Evolutionary conservation across 2,329 filamentous ascomycete species (phyloP).

Genomic region (Teratosphaeriaceae sp.): DNA sequence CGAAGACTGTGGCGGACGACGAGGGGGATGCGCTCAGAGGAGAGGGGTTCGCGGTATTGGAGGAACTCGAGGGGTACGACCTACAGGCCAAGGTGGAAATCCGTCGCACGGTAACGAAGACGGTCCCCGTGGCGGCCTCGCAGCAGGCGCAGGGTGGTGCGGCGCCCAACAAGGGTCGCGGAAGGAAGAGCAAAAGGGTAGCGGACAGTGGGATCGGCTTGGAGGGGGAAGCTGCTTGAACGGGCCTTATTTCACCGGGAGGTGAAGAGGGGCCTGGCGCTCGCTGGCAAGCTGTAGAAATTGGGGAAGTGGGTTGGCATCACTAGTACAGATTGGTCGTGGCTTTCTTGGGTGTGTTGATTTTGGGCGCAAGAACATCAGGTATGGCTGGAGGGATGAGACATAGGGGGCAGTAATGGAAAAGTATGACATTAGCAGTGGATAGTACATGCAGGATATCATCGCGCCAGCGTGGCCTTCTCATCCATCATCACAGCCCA

Average conservation of each 20-base stretch:
- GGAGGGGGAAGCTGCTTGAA: slow-evolving; percentile 2
- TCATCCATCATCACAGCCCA: too few species aligned
- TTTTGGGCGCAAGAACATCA: too few species aligned
- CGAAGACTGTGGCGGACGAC: slow-evolving; percentile 18
- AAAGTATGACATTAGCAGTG: too few species aligned
- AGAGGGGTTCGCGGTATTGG: slow-evolving; percentile 13
- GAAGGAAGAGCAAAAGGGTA: slow-evolving; percentile 9
- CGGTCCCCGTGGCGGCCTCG: slow-evolving; percentile 11
- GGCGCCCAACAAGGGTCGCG: slow-evolving; percentile 5
- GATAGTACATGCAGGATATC: too few species aligned
- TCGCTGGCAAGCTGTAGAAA: not conserved
- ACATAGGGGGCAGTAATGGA: too few species aligned
- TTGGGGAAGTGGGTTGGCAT: not conserved
- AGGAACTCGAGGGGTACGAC: slow-evolving; percentile 10
- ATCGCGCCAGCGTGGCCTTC: too few species aligned
- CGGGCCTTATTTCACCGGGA: not conserved
- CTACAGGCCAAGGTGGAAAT: not conserved
- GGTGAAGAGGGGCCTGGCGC: not conserved
- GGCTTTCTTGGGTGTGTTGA: too few species aligned
- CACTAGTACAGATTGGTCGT: not conserved
- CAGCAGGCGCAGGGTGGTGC: not conserved
- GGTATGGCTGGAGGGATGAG: too few species aligned
- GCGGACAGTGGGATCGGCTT: slow-evolving; percentile 13
- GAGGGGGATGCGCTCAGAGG: slow-evolving; percentile 14
- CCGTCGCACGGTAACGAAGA: not conserved